Evolutionary conservation across 306 rosid genomes (phyloP).

Genomic region (Benincasa hispida): DNA sequence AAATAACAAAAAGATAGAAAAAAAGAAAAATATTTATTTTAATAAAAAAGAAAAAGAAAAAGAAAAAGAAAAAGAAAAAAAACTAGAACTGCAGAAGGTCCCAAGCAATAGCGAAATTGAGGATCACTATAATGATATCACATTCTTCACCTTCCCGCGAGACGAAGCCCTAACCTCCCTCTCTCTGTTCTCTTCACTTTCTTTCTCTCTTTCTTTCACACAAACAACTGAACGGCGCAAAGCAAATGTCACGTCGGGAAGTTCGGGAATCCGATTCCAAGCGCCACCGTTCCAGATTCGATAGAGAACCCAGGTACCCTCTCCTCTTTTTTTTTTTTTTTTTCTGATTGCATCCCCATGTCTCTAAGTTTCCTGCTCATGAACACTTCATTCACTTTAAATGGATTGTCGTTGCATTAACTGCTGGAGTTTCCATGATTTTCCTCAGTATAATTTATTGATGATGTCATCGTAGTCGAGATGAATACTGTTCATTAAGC

Average conservation of each 20-base stretch:
- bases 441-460: background rate
- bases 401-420: background rate
- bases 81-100: too few relatives aligned
- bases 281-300: conserved; percentile 63
- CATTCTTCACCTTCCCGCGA: background rate
- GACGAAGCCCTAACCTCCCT: conserved; percentile 1
- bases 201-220: background rate
- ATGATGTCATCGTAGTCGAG: background rate
- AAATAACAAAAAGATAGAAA: too few relatives aligned
- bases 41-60: too few relatives aligned
- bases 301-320: conserved; percentile 59
- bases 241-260: conserved; percentile 62
- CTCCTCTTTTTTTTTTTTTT: conserved; percentile 2
- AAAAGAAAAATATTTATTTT: too few relatives aligned
- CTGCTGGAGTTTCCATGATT: background rate
- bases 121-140: background rate
- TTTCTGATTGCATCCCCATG: background rate
- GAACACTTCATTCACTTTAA: background rate
- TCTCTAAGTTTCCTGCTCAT: background rate
- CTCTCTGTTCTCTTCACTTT: background rate
- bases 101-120: background rate
- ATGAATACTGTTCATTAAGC: background rate
- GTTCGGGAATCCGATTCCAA: conserved; percentile 48
- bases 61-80: too few relatives aligned
- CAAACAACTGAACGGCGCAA: background rate